Base-by-base conservation (phyloP, 768 basidiomycete genomes). In the Calocera viscosa region DNA sequence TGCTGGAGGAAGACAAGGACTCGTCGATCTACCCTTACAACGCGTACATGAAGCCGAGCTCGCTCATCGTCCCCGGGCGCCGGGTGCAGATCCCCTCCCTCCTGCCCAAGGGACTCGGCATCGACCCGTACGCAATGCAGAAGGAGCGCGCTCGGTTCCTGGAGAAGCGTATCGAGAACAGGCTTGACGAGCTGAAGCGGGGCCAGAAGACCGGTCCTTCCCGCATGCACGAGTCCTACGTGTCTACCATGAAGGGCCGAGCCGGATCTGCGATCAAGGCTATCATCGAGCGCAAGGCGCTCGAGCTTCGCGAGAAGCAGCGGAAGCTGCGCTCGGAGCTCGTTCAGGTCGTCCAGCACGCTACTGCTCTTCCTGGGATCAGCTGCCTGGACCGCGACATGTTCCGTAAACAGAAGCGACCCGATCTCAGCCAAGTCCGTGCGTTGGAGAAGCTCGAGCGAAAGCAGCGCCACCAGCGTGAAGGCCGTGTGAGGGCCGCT, bases 11-110 rank as follows among this genome's bases (percentile, higher is more conserved):
- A 73, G 85, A 94, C 74, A 78, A 83, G 65, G 80, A 84, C 67
- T 93, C 91, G 0, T 84, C 85, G 41, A 86, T 94, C 68, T 93
- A 94, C 72, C 94, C 94, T 1, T 94, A 94, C 79, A 95, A 95
- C 75, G 87, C 94, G 22, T 94, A 85, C 74, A 82, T 83, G 70
- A 86, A 87, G 68, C 86, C 89, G 40, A 79, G 82, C 28, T 70
- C 83, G 33, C 84, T 85, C 64, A 80, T 78, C 64, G 85, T 85
- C 72, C 85, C 86, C 16, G 76, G 80, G 47, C 77, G 85, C 72
- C 83, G 89, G 1, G 82, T 92, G 26, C 78, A 97, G 47, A 82
- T 98, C 22, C 96, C 96, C 0, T 89, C 89, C 7, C 78, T 97
- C 69, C 90, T 91, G 85, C 95, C 96, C 0, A 78, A 82, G 11